phyloP scores from a whole-genome alignment of 495 filamentous ascomycete species.

The Talaromyces stipitatus region DNA sequence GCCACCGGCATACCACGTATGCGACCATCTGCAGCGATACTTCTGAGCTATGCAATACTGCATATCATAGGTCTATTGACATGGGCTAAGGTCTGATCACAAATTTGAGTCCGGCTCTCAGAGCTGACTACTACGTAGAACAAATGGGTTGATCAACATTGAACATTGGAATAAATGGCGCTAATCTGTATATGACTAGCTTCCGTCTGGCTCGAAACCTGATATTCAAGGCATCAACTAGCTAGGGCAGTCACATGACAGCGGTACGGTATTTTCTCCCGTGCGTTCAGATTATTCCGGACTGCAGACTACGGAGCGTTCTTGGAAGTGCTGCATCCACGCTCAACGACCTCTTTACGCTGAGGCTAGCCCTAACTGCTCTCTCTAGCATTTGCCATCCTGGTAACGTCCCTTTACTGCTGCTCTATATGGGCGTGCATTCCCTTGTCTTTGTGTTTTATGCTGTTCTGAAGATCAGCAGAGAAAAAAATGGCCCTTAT shows the following conservation, averaged over 20 bases:
- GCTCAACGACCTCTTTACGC: background rate
- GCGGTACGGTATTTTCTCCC: slow-evolving; percentile 24
- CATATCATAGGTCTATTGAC: background rate
- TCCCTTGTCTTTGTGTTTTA: background rate
- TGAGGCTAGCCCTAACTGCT: slow-evolving; percentile 10
- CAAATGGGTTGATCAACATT: no score
- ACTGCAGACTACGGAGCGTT: slow-evolving; percentile 46
- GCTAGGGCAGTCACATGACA: background rate
- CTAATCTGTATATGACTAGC: background rate
- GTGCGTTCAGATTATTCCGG: slow-evolving; percentile 36
- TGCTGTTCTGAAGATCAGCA: background rate
- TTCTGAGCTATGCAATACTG: background rate
- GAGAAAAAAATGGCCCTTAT: background rate
- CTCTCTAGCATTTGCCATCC: background rate
- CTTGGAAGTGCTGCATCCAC: slow-evolving; percentile 33
- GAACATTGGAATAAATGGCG: background rate
- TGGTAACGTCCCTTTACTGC: background rate
- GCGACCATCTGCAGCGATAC: background rate
- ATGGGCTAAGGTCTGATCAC: background rate
- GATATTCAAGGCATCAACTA: background rate
- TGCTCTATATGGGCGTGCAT: background rate
- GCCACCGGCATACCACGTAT: background rate
- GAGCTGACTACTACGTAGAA: no score
- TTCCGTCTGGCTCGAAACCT: background rate
- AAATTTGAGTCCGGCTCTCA: background rate